Conservation (phyloP, 2,329 filamentous ascomycete genomes). For the Diplodia mutila region DNA sequence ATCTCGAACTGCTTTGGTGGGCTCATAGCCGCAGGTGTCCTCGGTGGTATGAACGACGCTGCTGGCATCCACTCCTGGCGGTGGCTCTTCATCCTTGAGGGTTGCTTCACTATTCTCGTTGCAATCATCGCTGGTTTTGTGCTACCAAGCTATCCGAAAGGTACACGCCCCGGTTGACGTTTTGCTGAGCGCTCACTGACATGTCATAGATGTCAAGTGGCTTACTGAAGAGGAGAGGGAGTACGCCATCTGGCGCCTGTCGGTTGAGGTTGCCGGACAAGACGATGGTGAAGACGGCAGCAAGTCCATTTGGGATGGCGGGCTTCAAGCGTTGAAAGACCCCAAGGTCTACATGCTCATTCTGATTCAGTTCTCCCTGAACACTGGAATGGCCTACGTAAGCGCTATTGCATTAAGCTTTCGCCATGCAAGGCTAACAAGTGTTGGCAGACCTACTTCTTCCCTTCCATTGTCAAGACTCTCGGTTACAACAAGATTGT, state of each 20-base stretch:
- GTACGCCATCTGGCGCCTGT: slow-evolving; percentile 54
- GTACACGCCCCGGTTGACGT: not conserved
- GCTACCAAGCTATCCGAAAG: slow-evolving; percentile 43
- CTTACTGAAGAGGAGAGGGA: slow-evolving; percentile 36
- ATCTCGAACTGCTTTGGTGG: slow-evolving; percentile 57
- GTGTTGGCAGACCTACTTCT: slow-evolving; percentile 62
- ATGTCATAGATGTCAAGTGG: slow-evolving; percentile 58
- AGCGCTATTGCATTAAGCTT: not conserved
- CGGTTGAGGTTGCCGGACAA: slow-evolving; percentile 63
- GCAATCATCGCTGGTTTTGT: slow-evolving; percentile 40
- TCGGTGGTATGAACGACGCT: slow-evolving; percentile 42
- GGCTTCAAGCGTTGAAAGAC: slow-evolving; percentile 64
- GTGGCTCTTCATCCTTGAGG: slow-evolving; percentile 42
- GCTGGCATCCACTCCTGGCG: slow-evolving; percentile 42
- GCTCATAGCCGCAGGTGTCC: slow-evolving; percentile 58
- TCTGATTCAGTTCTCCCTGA: slow-evolving; percentile 46
- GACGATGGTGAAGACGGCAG: slow-evolving; percentile 58
- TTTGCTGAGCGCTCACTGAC: slow-evolving; percentile 38
- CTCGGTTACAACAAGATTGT: slow-evolving; percentile 29
- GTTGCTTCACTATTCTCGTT: slow-evolving; percentile 41
- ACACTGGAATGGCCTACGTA: slow-evolving; percentile 61
- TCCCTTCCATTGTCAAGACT: slow-evolving; percentile 54
- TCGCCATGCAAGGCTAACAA: slow-evolving; percentile 46
- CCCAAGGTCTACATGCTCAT: slow-evolving; percentile 67
- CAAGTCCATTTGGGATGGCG: slow-evolving; percentile 57